These are phyloP conservation scores for Colletotrichum eremochloae DNA, from an alignment of 2,329 filamentous ascomycete genomes.

Conservation along the genomic window DNA sequence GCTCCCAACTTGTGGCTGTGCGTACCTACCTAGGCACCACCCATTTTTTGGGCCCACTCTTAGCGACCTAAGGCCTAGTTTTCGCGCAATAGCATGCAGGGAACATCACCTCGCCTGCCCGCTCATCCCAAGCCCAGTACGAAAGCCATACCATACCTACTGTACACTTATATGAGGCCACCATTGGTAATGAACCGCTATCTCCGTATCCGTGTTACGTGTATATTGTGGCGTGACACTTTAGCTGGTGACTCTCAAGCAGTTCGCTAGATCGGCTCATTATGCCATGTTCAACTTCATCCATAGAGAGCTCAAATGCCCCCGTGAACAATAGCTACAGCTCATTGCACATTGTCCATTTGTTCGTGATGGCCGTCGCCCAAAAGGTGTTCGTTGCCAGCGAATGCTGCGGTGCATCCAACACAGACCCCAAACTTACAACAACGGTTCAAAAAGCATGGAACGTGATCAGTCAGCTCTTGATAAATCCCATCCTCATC, in stretches of 20 bases:
- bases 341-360: slow-evolving; percentile 5
- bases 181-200: slow-evolving; percentile 4
- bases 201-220: slow-evolving; percentile 23
- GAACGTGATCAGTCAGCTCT: not conserved
- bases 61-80: slow-evolving; percentile 22
- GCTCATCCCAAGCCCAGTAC: not conserved
- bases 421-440: too few relatives aligned
- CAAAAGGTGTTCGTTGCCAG: not conserved
- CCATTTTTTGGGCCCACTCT: not conserved
- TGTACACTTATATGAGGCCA: not conserved
- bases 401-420: too few relatives aligned
- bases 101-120: slow-evolving; percentile 9
- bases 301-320: slow-evolving; percentile 13
- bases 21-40: not conserved
- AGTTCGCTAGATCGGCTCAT: slow-evolving; percentile 11
- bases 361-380: slow-evolving; percentile 19
- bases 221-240: slow-evolving; percentile 21
- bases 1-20: slow-evolving; percentile 36
- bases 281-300: slow-evolving; percentile 22
- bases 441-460: not conserved
- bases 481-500: not conserved
- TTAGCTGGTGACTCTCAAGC: slow-evolving; percentile 17
- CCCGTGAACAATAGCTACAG: not conserved
- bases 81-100: not conserved
- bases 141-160: not conserved